Conservation (phyloP, 306 rosid genomes). For the Hylodesmum podocarpum region DNA sequence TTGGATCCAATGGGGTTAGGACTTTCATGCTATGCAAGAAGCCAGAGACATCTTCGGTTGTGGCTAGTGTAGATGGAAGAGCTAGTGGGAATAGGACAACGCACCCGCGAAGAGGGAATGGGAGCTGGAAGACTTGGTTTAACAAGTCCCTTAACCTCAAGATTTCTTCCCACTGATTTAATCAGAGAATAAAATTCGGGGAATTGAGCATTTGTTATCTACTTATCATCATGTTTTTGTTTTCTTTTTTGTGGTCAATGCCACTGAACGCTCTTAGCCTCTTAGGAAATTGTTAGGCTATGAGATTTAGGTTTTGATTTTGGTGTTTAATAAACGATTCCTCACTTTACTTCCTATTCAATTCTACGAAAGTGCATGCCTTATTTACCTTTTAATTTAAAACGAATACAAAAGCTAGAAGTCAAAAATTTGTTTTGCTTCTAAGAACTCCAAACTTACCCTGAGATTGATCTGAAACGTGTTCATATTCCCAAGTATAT, state of each 20-base stretch:
- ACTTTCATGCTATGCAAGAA: slow-evolving; percentile 89
- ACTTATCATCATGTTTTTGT: not conserved
- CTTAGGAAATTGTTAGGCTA: not conserved
- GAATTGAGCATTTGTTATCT: not conserved
- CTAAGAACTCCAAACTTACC: too few species aligned
- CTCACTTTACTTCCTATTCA: too few species aligned
- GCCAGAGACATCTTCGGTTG: slow-evolving; percentile 47
- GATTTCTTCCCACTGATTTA: slow-evolving; percentile 62
- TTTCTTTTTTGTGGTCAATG: not conserved
- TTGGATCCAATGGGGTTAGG: slow-evolving; percentile 80
- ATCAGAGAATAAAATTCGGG: not conserved
- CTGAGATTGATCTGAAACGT: too few species aligned
- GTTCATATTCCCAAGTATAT: too few species aligned
- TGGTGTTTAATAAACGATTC: not conserved
- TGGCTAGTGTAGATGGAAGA: not conserved
- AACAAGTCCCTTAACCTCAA: slow-evolving; percentile 74
- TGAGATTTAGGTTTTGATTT: not conserved
- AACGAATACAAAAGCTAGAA: too few species aligned
- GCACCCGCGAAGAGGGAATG: slow-evolving; percentile 43
- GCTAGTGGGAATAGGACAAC: not conserved
- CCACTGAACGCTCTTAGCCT: slow-evolving; percentile 10
- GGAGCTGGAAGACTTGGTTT: slow-evolving; percentile 88
- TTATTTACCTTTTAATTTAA: not conserved
- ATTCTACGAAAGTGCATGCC: too few species aligned
- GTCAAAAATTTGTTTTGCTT: too few species aligned